phyloP scores from a whole-genome alignment of 2,329 filamentous ascomycete species.

The Talaromyces sp. region DNA sequence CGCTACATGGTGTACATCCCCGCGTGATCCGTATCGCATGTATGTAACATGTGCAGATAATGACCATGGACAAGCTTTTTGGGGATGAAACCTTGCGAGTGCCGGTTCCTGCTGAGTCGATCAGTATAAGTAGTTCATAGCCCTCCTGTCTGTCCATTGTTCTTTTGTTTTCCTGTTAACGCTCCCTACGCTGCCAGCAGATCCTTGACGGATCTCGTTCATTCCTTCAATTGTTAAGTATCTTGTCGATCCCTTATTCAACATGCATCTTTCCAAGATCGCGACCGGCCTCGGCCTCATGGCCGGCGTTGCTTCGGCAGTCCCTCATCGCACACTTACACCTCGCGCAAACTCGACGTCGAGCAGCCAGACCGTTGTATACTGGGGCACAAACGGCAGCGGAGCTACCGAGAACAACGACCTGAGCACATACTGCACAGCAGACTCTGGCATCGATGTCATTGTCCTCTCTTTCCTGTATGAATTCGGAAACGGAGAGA shows the following conservation, averaged over 20 bases:
- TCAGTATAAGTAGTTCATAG: not conserved
- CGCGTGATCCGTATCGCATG: not conserved
- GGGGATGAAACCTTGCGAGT: not conserved
- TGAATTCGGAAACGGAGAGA: conserved; percentile 23
- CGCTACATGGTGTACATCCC: not conserved
- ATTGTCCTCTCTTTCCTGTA: conserved; percentile 42
- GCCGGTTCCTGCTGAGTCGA: not conserved
- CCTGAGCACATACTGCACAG: conserved; percentile 28
- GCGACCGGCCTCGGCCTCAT: not conserved
- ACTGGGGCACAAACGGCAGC: conserved; percentile 3
- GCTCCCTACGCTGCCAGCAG: not conserved
- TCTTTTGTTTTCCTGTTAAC: not conserved
- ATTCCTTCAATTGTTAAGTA: not conserved
- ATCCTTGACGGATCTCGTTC: not conserved
- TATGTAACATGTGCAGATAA: not conserved
- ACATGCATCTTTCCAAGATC: not conserved
- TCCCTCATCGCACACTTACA: not conserved
- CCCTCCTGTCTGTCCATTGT: not conserved
- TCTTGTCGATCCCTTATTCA: not conserved
- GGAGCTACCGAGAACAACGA: conserved; percentile 1
- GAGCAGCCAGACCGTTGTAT: not conserved
- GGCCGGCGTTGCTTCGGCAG: not conserved
- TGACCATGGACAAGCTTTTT: not conserved
- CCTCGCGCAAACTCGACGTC: not conserved
- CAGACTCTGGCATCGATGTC: conserved; percentile 36